Base-by-base conservation (phyloP, 1,284 basidiomycete genomes). In the Melampsora abietis-canadensis region DNA sequence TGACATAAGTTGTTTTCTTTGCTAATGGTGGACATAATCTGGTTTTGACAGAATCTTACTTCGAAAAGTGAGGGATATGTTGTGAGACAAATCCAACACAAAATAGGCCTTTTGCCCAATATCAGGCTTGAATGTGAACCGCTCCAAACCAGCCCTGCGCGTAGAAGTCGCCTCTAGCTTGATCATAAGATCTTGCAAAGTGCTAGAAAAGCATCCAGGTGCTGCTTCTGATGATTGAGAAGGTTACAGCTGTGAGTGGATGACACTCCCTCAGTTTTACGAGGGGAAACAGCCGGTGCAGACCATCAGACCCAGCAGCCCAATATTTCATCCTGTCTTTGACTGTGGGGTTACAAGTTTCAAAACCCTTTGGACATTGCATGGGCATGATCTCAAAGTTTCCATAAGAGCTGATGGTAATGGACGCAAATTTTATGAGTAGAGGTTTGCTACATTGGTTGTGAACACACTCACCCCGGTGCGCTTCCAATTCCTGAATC, bases 71-170 rank as follows among this genome's bases (percentile, higher is more conserved):
- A 85, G 82, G 70, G 83, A 82, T 27, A 86, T 76, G 77, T 88
- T 87, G 76, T 87, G 87, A 0, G 86, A 86, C 34, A 87, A 83
- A 76, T 88, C 87, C 12, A 88, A 83, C 4, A 85, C 60, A 62
- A 62, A 62, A 34, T 62, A 62, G 8, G 60, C 24, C 19, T 27
- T 19, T 8, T 27, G 27, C 0, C 8, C 31, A 34, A 4, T 12
- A 31, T 31, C 60, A 57, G 51, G 27, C 19, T 57, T 19, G 17
- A 62, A 62, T 14, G 27, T 62, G 31, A 62, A 62, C 1, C 31
- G 24, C 31, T 62, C 60, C 21, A 62, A 27, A 10, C 27, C 60
- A 12, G 60, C 60, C 15, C 60, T 31, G 10, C 60, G 21, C 12
- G 60, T 62, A 62, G 60, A 62, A 0, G 60, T 62, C 17, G 60